Evolutionary conservation across 1,284 basidiomycete genomes (phyloP).

Genomic region (Apiotrichum montevideense): DNA sequence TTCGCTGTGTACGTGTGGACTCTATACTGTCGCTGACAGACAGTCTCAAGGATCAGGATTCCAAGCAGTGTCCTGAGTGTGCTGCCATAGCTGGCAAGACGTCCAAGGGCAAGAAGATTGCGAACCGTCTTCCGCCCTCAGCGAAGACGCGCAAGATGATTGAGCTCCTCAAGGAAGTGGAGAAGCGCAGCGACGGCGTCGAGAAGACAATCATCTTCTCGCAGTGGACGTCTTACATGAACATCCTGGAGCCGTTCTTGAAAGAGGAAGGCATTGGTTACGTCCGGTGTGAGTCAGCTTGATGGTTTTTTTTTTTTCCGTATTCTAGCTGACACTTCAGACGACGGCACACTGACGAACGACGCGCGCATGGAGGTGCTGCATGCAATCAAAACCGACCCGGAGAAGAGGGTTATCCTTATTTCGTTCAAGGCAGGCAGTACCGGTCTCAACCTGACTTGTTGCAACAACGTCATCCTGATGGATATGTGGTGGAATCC

Average conservation of each 20-base stretch:
- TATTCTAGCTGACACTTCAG: constrained; percentile 49
- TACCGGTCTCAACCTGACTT: constrained; percentile 78
- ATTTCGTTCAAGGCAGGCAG: constrained; percentile 96
- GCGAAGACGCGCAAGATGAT: constrained; percentile 85
- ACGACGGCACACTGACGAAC: constrained; percentile 79
- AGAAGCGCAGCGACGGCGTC: constrained; percentile 55
- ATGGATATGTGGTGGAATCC: constrained; percentile 95
- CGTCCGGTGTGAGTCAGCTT: constrained; percentile 67
- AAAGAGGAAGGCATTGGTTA: constrained; percentile 59
- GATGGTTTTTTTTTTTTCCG: constrained; percentile 63
- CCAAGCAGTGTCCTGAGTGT: constrained; percentile 58
- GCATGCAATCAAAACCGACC: constrained; percentile 62
- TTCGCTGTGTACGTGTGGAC: constrained; percentile 55
- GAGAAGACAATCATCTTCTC: constrained; percentile 78
- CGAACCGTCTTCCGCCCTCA: constrained; percentile 52
- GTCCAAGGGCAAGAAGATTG: too few species aligned
- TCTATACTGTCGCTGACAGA: constrained; percentile 1
- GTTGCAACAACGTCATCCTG: constrained; percentile 88
- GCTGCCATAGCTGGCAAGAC: constrained; percentile 15
- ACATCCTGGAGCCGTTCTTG: constrained; percentile 79
- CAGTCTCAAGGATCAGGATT: constrained; percentile 18
- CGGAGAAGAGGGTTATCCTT: constrained; percentile 65
- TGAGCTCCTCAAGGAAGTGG: constrained; percentile 63
- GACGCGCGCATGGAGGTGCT: constrained; percentile 69
- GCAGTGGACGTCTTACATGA: constrained; percentile 80